A percentile compares a stretch with the other conserved stretches of the same genome.
Conservation (phyloP, 2,329 filamentous ascomycete species). For the Xylariales sp. region DNA sequence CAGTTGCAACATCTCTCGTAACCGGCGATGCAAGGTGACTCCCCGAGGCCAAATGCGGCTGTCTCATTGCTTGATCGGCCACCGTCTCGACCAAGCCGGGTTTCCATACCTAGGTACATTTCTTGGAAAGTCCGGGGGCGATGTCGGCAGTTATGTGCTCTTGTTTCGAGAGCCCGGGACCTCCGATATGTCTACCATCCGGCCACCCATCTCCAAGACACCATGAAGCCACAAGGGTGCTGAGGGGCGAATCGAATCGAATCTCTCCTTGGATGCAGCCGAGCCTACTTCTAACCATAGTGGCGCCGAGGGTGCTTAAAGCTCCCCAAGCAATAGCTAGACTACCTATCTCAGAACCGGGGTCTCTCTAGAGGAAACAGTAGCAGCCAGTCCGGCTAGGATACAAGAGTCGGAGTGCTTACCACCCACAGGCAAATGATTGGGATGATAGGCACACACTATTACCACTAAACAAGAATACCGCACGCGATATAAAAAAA, state of each 20-base stretch:
- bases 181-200: background rate
- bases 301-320: too few species aligned
- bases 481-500: background rate
- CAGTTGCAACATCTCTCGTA: background rate
- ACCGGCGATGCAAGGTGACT: too few species aligned
- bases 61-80: background rate
- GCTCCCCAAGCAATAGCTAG: too few species aligned
- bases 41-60: background rate
- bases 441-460: too few species aligned
- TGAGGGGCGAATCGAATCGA: too few species aligned
- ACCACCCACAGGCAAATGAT: too few species aligned
- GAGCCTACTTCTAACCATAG: too few species aligned
- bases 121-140: background rate
- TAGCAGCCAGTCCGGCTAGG: background rate
- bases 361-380: too few species aligned
- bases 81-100: background rate
- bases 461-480: too few species aligned
- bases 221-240: background rate
- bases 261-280: too few species aligned
- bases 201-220: background rate
- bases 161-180: background rate
- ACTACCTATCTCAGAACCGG: too few species aligned
- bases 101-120: background rate
- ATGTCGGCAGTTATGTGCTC: background rate
- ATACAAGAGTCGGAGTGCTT: too few species aligned